Conservation (phyloP, 306 rosid genomes). For the Cicer pinnatifidum region DNA sequence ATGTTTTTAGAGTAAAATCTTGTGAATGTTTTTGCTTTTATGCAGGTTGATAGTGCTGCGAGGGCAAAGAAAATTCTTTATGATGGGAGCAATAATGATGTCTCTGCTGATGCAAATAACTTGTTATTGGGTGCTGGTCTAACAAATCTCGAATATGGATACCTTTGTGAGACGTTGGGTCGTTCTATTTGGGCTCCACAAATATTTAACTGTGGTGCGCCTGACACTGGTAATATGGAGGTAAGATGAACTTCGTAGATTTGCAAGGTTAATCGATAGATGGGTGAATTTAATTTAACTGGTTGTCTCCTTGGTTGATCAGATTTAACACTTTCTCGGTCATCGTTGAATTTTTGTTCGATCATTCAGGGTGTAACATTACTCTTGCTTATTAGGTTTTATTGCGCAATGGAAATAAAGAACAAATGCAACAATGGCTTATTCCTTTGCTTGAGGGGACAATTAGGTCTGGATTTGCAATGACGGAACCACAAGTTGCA, state of each 20-base stretch:
- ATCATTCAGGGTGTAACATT: conserved; percentile 28
- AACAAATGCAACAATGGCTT: conserved; percentile 82
- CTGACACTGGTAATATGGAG: conserved; percentile 99
- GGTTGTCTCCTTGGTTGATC: conserved; percentile 29
- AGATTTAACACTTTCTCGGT: conserved; percentile 19
- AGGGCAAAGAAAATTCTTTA: conserved; percentile 72
- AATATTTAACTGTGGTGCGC: conserved; percentile 88
- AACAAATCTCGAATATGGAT: conserved; percentile 95
- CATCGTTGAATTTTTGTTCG: conserved; percentile 28
- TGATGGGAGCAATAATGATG: conserved; percentile 59
- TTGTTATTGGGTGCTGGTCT: conserved; percentile 86
- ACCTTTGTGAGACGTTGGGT: conserved; percentile 97
- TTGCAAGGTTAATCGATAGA: conserved; percentile 28
- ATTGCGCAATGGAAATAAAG: conserved; percentile 83
- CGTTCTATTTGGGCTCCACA: conserved; percentile 95
- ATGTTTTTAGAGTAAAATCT: not conserved
- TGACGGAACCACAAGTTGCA: conserved; percentile 94
- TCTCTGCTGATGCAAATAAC: conserved; percentile 51
- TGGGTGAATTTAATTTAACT: conserved; percentile 10
- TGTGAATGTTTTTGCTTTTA: conserved; percentile 35
- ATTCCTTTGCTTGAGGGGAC: conserved; percentile 92
- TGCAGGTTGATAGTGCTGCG: conserved; percentile 91
- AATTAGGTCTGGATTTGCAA: conserved; percentile 93
- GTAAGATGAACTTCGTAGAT: conserved; percentile 55
- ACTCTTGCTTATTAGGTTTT: conserved; percentile 69